These are phyloP conservation scores for Monosporozyma unispora DNA, from an alignment of 805 yeast genomes.

Conservation along the genomic window DNA sequence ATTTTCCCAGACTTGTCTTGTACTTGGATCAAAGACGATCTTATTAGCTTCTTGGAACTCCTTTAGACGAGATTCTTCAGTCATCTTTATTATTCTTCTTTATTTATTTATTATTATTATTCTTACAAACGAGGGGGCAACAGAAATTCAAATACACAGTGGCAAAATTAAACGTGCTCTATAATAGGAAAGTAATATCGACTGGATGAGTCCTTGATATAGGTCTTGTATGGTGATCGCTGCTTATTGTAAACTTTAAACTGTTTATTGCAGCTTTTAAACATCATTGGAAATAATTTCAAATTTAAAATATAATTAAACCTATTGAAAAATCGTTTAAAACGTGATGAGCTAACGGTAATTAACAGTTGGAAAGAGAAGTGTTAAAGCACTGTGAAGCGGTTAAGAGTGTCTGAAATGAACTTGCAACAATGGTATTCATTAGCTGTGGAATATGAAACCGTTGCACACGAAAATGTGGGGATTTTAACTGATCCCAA, in stretches of 20 bases:
- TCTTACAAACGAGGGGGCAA: not conserved
- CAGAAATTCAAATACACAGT: not conserved
- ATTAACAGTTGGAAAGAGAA: not conserved
- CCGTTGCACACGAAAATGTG: slow-evolving; percentile 14
- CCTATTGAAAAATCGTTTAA: not conserved
- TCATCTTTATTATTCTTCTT: slow-evolving; percentile 17
- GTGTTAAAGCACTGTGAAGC: not conserved
- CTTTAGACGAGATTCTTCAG: slow-evolving; percentile 27
- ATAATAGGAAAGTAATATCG: not conserved
- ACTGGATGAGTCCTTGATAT: not conserved
- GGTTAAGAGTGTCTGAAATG: not conserved
- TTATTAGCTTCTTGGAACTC: slow-evolving; percentile 30
- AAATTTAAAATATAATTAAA: not conserved
- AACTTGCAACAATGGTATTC: slow-evolving; percentile 8
- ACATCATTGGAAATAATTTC: not conserved
- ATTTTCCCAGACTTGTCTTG: slow-evolving; percentile 32
- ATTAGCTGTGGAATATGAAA: slow-evolving; percentile 20
- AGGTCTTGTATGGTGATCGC: not conserved
- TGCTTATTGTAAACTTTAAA: not conserved
- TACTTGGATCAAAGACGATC: slow-evolving; percentile 30
- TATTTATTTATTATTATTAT: not conserved
- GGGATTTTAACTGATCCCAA: slow-evolving; percentile 5
- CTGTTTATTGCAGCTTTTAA: not conserved
- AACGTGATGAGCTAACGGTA: not conserved
- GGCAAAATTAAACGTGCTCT: not conserved